phyloP scores from a whole-genome alignment of 1,284 basidiomycete species.

The Spongiforma sp. region DNA sequence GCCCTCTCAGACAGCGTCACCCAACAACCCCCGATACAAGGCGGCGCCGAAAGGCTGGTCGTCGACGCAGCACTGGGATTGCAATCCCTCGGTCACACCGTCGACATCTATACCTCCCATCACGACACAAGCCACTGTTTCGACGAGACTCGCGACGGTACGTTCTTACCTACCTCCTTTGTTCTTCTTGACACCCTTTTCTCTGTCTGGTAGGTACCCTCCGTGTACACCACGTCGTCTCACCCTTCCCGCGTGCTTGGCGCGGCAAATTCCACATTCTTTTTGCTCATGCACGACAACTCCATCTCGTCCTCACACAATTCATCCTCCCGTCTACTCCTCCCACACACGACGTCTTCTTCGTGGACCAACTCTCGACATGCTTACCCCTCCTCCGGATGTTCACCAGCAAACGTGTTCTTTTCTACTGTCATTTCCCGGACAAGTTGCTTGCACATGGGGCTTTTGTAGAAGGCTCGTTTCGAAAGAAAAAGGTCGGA shows the following conservation, averaged over 20 bases:
- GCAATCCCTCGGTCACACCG: slow-evolving; percentile 83
- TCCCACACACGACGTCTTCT: slow-evolving; percentile 80
- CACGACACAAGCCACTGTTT: slow-evolving; percentile 89
- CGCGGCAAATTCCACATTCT: slow-evolving; percentile 85
- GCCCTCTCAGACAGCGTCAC: not conserved
- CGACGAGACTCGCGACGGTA: slow-evolving; percentile 89
- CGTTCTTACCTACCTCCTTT: slow-evolving; percentile 14
- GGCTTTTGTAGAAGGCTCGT: slow-evolving; percentile 63
- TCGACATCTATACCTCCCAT: slow-evolving; percentile 95
- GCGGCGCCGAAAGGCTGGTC: slow-evolving; percentile 93
- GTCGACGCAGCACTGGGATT: slow-evolving; percentile 96
- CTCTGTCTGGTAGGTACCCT: slow-evolving; percentile 73
- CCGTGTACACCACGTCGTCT: slow-evolving; percentile 75
- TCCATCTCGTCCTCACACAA: slow-evolving; percentile 68
- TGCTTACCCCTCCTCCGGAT: slow-evolving; percentile 77
- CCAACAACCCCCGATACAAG: slow-evolving; percentile 45
- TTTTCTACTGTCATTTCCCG: slow-evolving; percentile 99
- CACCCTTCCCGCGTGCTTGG: slow-evolving; percentile 82
- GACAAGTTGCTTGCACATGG: slow-evolving; percentile 91
- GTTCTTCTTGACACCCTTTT: not conserved
- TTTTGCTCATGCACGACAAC: slow-evolving; percentile 87
- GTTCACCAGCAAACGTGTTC: slow-evolving; percentile 74
- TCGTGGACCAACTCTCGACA: slow-evolving; percentile 95
- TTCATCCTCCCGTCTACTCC: slow-evolving; percentile 58
- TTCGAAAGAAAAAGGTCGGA: slow-evolving; percentile 45